Base-by-base conservation (phyloP, 768 basidiomycete species). In the Mycena pura region DNA sequence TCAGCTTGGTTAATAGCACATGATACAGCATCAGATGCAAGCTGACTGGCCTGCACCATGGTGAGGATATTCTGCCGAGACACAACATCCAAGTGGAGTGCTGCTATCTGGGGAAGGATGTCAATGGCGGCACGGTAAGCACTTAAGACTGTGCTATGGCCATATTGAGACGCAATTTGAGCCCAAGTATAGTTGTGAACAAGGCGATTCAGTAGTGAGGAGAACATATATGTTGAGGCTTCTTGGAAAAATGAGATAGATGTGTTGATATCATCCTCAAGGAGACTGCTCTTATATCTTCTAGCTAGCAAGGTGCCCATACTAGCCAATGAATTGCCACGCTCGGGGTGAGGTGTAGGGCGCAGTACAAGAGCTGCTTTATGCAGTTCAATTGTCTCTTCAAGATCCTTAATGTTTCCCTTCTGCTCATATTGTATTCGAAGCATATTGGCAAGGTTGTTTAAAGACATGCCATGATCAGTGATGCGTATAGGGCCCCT, bases 331-430 rank as follows among this genome's bases (percentile, higher is more conserved):
- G n/a, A n/a, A n/a, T n/a, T n/a, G n/a, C 46, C 32, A 44, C 57
- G 66, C 13, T 60, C 31, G n/a, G 72, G 62, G 57, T 72, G 64
- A 19, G 50, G 56, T 19, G n/a, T n/a, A n/a, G n/a, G n/a, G n/a
- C n/a, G n/a, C n/a, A n/a, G n/a, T n/a, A n/a, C n/a, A n/a, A n/a
- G n/a, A n/a, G n/a, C n/a, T n/a, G n/a, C n/a, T n/a, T n/a, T n/a
- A n/a, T n/a, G n/a, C n/a, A n/a, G n/a, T n/a, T n/a, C n/a, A n/a
- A n/a, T n/a, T n/a, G n/a, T n/a, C n/a, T n/a, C n/a, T n/a, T n/a
- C n/a, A n/a, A n/a, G n/a, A n/a, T n/a, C n/a, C n/a, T n/a, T n/a
- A n/a, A n/a, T n/a, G n/a, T n/a, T n/a, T n/a, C n/a, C n/a, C n/a
- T n/a, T n/a, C n/a, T n/a, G n/a, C n/a, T n/a, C n/a, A n/a, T n/a